Evolutionary conservation across 1,284 basidiomycete genomes (phyloP), one percentile per base, ranked within the genome.

Genomic region (Pyrrhoderma lamaoense): DNA sequence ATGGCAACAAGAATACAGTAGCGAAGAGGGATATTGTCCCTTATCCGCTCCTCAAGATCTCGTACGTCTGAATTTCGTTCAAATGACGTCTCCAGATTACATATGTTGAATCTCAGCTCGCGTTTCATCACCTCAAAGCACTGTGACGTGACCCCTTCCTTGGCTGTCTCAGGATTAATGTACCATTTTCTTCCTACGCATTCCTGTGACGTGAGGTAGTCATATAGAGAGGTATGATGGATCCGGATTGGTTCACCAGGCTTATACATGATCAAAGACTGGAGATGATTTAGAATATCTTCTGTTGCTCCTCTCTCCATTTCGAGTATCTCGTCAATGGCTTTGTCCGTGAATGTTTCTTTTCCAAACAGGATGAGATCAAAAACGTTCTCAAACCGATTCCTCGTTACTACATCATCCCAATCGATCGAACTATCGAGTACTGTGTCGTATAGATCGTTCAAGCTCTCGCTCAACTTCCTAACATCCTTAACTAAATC

Each of bases 81-180:
- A 35, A 39, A 48, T 7, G 53, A 53, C 13, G 53, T 22, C n/a
- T 44, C 23, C n/a, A 49, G 34, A 31, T 53, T 16, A 36, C 43
- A 53, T 8, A 55, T 46, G 45, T 35, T 56, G 43, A 59, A 60
- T 36, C 58, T 49, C 16, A 64, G 55, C 31, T 59, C 51, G 16
- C 21, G n/a, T 14, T 38, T 19, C 51, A 52, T 47, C 25, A 52
- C 21, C 2, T 3, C 9, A 22, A 52, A 48, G 37, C 51, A 52
- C 3, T 14, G 31, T 14, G 51, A 52, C 9, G 19, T 27, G 2
- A 22, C 21, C 8, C 19, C 39, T 5, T 31, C 11, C 27, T 5
- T 48, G 3, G 8, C n/a, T 13, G 7, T 22, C 1, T n/a, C 2
- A 25, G 23, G n/a, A 52, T 47, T 38, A 38, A 52, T 46, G 16